Evolutionary conservation across 306 rosid species (phyloP).

Genomic region (Lotus japonicus): DNA sequence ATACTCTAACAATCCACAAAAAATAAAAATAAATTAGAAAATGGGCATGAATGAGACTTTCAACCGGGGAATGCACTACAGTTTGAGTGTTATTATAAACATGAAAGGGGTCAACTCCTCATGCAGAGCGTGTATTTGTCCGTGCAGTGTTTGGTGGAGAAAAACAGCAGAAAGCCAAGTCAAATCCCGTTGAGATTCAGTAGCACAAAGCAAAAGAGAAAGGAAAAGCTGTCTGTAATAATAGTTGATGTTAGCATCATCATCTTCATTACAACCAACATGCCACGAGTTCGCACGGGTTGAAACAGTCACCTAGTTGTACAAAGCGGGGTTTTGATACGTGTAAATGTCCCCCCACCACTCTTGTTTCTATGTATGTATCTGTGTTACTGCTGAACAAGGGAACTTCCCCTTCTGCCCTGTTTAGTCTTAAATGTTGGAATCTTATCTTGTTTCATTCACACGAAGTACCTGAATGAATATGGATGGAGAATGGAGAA

Average conservation of each 20-base stretch:
- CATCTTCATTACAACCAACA: not conserved
- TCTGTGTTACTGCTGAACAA: not conserved
- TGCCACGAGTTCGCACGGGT: slow-evolving; percentile 8
- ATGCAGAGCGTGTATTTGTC: not conserved
- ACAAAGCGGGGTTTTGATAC: slow-evolving; percentile 14
- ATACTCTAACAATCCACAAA: no score
- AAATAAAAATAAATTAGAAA: not conserved
- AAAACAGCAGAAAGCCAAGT: slow-evolving; percentile 3
- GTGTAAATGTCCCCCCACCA: not conserved
- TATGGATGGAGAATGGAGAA: no score
- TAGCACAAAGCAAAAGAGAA: not conserved
- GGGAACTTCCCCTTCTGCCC: not conserved
- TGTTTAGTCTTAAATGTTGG: no score
- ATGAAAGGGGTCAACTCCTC: not conserved
- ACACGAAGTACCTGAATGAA: no score
- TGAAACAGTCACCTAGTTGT: not conserved
- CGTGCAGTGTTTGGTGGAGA: not conserved
- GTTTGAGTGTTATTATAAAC: not conserved
- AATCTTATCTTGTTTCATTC: no score
- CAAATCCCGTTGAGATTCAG: not conserved
- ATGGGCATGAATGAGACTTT: not conserved
- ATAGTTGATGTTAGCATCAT: not conserved
- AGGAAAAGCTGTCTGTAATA: not conserved
- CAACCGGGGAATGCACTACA: not conserved
- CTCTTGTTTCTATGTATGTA: no score